phyloP scores from a whole-genome alignment of 1,139 yeast species.

The Yamadazyma membranifaciens region DNA sequence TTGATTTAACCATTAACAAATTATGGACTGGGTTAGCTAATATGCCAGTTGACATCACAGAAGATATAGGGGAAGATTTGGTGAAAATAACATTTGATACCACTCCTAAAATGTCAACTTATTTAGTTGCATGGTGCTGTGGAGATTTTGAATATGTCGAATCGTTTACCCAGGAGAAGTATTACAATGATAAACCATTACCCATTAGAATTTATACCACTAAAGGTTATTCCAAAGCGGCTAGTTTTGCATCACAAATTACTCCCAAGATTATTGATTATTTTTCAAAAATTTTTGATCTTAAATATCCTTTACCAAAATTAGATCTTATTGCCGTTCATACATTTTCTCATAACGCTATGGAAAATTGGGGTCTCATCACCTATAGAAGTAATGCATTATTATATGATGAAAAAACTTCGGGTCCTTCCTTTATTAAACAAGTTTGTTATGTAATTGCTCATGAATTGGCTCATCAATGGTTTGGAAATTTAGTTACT shows the following conservation, averaged over 20 bases:
- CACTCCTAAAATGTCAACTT: slow-evolving; percentile 75
- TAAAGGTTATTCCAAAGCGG: slow-evolving; percentile 62
- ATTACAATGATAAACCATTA: slow-evolving; percentile 51
- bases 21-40: slow-evolving; percentile 70
- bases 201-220: slow-evolving; percentile 76
- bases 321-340: slow-evolving; percentile 76
- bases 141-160: slow-evolving; percentile 77
- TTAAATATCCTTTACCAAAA: slow-evolving; percentile 72
- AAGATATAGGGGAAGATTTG: slow-evolving; percentile 12
- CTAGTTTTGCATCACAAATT: slow-evolving; percentile 61
- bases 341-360: slow-evolving; percentile 75
- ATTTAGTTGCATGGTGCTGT: slow-evolving; percentile 72
- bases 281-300: slow-evolving; percentile 62
- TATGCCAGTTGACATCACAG: slow-evolving; percentile 50
- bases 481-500: slow-evolving; percentile 91
- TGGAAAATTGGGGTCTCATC: slow-evolving; percentile 90
- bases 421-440: slow-evolving; percentile 66
- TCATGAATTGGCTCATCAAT: slow-evolving; percentile 90
- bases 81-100: slow-evolving; percentile 35
- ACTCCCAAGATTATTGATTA: slow-evolving; percentile 68
- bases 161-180: slow-evolving; percentile 32
- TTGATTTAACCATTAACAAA: slow-evolving; percentile 55
- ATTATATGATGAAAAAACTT: slow-evolving; percentile 61
- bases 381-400: slow-evolving; percentile 80
- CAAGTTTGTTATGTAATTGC: slow-evolving; percentile 86